Evolutionary conservation across 495 filamentous ascomycete species (phyloP), one percentile per base, ranked within the genome.

Genomic region (Hypomontagnella monticulosa): DNA sequence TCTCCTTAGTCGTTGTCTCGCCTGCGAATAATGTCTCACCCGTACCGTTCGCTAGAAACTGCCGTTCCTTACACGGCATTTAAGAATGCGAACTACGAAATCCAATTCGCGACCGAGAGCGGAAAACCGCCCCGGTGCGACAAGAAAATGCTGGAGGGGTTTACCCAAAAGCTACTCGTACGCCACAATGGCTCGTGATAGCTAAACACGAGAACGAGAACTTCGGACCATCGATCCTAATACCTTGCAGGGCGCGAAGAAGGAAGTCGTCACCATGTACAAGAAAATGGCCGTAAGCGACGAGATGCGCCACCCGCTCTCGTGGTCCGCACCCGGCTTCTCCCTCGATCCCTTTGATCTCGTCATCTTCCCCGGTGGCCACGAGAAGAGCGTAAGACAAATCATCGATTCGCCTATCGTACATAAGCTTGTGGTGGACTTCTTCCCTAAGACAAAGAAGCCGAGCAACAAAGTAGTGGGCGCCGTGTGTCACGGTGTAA

Each of bases 401-500:
- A 61, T 84, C 40, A 84, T 85, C 64, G 82, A 85, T 33, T 84
- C 81, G n/a, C 69, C 74, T 1, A 66, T 71, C 36, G 73, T 83
- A 3, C 83, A 84, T 33, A 73, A 71, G 23, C 77, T 80, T 18
- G 66, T 85, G 12, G 74, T 70, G 9, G 69, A 74, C n/a, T 83
- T 81, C 69, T 84, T 83, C 53, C 83, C 82, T 15, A 54, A 76
- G 52, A 83, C 81, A 0, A 71, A 71, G 30, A 83, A 79, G 56
- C 78, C 80, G 14, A 73, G 78, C 32, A 71, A 61, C 5, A 83
- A 83, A 66, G 73, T 74, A 6, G 70, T 83, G 19, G 81, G 73
- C 0, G 83, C 83, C 1, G 78, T 85, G 1, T 85, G 83, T 49
- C 83, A 86, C 66, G 83, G 83, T 20, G 82, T 84, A 34, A 81